Evolutionary conservation across 441 rosid species (phyloP).

Genomic region (Capsella rubella): DNA sequence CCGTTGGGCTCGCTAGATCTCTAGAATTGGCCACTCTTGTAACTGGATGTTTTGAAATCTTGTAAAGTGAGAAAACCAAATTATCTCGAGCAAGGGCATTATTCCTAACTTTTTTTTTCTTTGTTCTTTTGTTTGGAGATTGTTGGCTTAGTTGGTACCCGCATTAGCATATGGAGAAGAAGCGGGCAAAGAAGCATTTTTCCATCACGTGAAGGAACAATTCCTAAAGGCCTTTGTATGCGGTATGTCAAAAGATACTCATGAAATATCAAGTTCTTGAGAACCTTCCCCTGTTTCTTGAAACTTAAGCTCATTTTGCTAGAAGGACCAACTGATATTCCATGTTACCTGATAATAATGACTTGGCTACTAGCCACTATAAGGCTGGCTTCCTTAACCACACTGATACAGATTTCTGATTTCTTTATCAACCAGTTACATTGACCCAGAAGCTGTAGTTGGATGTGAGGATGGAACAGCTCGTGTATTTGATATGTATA

Average conservation of each 20-base stretch:
- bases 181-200: constrained; percentile 73
- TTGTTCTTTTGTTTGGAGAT: constrained; percentile 48
- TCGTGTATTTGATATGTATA: constrained; percentile 91
- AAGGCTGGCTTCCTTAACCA: constrained; percentile 12
- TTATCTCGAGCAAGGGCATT: not conserved
- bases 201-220: constrained; percentile 74
- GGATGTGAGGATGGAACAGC: constrained; percentile 94
- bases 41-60: constrained; percentile 4
- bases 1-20: not conserved
- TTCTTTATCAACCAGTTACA: constrained; percentile 56
- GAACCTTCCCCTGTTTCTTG: not conserved
- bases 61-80: not conserved
- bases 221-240: constrained; percentile 78
- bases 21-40: not conserved
- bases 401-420: not conserved
- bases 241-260: constrained; percentile 56
- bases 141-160: constrained; percentile 85
- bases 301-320: constrained; percentile 5
- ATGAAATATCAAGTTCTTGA: not conserved
- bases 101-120: constrained; percentile 2
- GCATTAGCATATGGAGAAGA: constrained; percentile 85
- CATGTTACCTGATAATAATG: constrained; percentile 12
- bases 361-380: constrained; percentile 6
- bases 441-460: constrained; percentile 90
- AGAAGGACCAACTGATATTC: constrained; percentile 1